phyloP scores from a whole-genome alignment of 1,139 yeast genomes.

The Sugiyamaella pinicola region DNA sequence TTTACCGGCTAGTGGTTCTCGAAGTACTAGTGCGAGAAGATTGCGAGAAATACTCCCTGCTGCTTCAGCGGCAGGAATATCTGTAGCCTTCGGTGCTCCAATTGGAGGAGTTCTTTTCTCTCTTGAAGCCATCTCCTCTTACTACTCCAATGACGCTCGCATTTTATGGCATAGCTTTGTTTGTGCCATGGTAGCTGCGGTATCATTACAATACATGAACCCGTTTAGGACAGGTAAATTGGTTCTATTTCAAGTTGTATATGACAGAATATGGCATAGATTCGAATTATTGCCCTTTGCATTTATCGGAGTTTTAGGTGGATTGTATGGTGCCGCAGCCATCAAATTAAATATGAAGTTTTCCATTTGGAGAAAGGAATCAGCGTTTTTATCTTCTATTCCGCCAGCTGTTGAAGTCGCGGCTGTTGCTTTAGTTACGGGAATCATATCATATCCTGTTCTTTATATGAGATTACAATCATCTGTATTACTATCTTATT shows the following conservation, averaged over 20 bases:
- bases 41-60: constrained; percentile 71
- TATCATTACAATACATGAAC: constrained; percentile 60
- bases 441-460: constrained; percentile 58
- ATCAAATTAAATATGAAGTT: constrained; percentile 52
- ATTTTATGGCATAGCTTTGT: constrained; percentile 84
- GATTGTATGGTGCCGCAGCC: constrained; percentile 61
- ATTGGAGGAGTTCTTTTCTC: constrained; percentile 92
- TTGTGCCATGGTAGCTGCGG: constrained; percentile 73
- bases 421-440: constrained; percentile 52
- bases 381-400: constrained; percentile 15
- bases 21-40: constrained; percentile 6
- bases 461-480: constrained; percentile 59
- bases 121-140: constrained; percentile 64
- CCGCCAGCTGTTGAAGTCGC: constrained; percentile 52
- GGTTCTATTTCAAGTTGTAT: constrained; percentile 64
- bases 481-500: constrained; percentile 54
- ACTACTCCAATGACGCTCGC: constrained; percentile 58
- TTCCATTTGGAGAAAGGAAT: constrained; percentile 42
- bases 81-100: constrained; percentile 92
- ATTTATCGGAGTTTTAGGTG: constrained; percentile 68
- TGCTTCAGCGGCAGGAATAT: constrained; percentile 90
- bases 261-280: constrained; percentile 72
- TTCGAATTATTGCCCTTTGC: constrained; percentile 71
- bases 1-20: not conserved
- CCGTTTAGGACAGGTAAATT: constrained; percentile 61